Percentiles rank a stretch among this genome's conserved stretches.
Evolutionary conservation across 2,329 filamentous ascomycete species (phyloP).

Genomic region (Ophiostoma populinum): DNA sequence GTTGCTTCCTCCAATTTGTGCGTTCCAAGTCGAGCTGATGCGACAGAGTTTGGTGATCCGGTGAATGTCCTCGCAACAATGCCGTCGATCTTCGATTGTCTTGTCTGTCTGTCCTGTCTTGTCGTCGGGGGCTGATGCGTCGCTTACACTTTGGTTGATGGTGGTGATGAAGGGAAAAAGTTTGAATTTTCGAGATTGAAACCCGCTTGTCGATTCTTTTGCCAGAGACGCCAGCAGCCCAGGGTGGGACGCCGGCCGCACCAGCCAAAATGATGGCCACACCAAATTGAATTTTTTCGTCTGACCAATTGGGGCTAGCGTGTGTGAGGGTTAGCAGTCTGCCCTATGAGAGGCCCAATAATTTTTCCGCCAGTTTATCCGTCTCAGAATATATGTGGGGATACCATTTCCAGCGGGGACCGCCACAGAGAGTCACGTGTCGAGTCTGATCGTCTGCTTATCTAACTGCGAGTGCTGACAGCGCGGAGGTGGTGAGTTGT

Average conservation of each 20-base stretch:
- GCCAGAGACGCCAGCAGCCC: slow-evolving; percentile 5
- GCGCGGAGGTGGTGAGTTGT: too few species aligned
- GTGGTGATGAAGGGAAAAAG: slow-evolving; percentile 7
- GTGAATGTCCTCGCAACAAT: background rate
- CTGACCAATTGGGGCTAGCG: background rate
- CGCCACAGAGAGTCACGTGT: too few species aligned
- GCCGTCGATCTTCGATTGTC: slow-evolving; percentile 1
- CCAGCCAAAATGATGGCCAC: slow-evolving; percentile 5
- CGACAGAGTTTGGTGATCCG: too few species aligned
- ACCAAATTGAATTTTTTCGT: slow-evolving; percentile 11
- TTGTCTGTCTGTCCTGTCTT: slow-evolving; percentile 1
- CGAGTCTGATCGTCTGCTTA: too few species aligned
- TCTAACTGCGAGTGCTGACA: too few species aligned
- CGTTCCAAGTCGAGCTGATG: too few species aligned
- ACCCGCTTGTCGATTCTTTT: slow-evolving; percentile 6
- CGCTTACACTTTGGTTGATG: slow-evolving; percentile 12
- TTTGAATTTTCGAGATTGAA: slow-evolving; percentile 10
- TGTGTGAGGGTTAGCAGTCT: slow-evolving; percentile 10
- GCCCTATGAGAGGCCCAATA: slow-evolving; percentile 6
- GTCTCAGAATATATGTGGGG: background rate
- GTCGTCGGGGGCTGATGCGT: background rate
- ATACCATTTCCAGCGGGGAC: too few species aligned
- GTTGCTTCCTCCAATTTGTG: background rate
- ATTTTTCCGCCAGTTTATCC: slow-evolving; percentile 1
- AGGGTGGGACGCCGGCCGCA: slow-evolving; percentile 4